Conservation (phyloP, 306 rosid genomes). For the Potentilla sterilis region DNA sequence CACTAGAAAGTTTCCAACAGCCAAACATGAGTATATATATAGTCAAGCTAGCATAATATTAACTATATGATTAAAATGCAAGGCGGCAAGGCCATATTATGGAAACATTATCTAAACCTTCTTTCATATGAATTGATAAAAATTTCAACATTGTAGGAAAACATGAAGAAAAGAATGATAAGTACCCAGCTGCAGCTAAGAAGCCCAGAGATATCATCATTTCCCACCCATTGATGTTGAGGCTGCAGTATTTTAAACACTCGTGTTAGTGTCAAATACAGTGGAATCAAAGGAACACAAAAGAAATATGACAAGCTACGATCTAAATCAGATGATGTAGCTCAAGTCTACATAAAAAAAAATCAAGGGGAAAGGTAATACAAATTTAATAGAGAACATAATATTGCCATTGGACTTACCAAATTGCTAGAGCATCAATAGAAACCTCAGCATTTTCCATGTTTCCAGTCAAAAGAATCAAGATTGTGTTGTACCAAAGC, state of each 20-base stretch:
- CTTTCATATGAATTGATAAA: no score
- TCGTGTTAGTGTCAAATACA: background rate
- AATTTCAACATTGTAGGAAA: no score
- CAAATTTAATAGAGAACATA: background rate
- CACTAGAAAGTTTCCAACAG: conserved; percentile 28
- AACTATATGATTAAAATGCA: no score
- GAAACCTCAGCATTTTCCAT: conserved; percentile 49
- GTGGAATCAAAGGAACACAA: background rate
- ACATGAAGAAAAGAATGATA: background rate
- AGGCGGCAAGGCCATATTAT: no score
- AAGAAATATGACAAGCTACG: no score
- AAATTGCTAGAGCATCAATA: conserved; percentile 54
- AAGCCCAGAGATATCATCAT: conserved; percentile 63
- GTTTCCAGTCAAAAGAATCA: conserved; percentile 54
- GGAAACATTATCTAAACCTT: no score
- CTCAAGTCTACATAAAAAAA: background rate
- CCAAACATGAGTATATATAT: background rate
- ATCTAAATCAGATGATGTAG: no score
- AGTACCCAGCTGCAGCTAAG: conserved; percentile 52
- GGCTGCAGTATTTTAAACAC: conserved; percentile 26
- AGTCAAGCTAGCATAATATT: no score
- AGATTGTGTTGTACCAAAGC: conserved; percentile 55
- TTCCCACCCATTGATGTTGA: conserved; percentile 57
- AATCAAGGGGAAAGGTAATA: background rate
- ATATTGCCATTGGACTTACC: conserved; percentile 30